Base-by-base conservation (phyloP, 257 asterid species). In the Lavandula angustifolia region DNA sequence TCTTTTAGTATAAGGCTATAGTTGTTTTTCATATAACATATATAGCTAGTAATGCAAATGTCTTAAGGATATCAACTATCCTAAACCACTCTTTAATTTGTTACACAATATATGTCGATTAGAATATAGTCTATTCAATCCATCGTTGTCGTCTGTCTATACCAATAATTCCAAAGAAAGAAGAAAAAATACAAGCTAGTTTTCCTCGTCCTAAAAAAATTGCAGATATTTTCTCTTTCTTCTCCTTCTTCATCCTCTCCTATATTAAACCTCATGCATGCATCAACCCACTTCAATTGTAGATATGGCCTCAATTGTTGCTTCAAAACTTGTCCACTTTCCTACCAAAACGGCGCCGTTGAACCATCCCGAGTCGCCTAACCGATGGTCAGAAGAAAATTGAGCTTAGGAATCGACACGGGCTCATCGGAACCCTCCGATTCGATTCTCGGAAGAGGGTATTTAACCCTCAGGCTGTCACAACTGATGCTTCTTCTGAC, bases 401-500 rank as follows among this genome's bases (percentile, higher is more conserved):
- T 37, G 69, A 65, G 54, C 73, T 38, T 8, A 67, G 52, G 61
- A 44, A 4, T 16, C 35, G 57, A 1, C 16, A 47, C 1, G 71
- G 64, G 52, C 8, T 56, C 0, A 37, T 46, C 9, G 67, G 41
- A 29, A 55, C 48, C 17, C 41, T 68, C 71, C 29, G 51, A 33
- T 46, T 62, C 16, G 9, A 11, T 17, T 47, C 70, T 3, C 42
- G 42, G 42, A 58, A 27, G 16, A 67, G 38, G 42, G 16, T 16
- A 9, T 40, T 16, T 17, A 31, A 50, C 11, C 78, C 66, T 52
- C 78, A 10, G 27, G 81, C 78, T 5, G n/a, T 68, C 67, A 40
- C 70, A 3, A 16, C 58, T 3, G 74, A 72, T 72, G 73, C 80
- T 67, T 73, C 77, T 1, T 35, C 68, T 0, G 65, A 74, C 73